Evolutionary conservation across 2,329 filamentous ascomycete genomes (phyloP), one percentile per base, ranked within the genome.

Genomic region (Penicillium polonicum): DNA sequence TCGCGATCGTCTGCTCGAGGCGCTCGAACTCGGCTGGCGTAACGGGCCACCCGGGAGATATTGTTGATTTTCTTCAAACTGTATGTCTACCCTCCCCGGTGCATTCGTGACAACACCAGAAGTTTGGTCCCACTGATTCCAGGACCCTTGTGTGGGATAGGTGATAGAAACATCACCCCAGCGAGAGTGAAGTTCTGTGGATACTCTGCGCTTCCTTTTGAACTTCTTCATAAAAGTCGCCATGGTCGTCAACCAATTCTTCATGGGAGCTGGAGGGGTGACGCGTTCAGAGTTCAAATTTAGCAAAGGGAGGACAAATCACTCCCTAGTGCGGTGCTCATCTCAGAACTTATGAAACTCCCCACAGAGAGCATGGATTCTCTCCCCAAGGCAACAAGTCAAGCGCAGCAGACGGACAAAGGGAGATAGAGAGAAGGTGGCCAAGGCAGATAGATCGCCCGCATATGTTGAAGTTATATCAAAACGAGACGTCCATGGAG

Each of bases 121-220:
- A 9, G 62, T 53, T 43, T 73, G 70, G 46, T 71, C 70, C 65
- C 70, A 72, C 60, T 76, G 70, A 51, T 70, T 77, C 76, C 76
- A 78, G n/a, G 75, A 76, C 25, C 75, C 75, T 39, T 71, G 65
- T 39, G 67, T 76, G 23, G 76, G 76, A 63, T 72, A 72, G 25
- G 71, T 74, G 60, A 78, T 78, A 17, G 72, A 63, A 38, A 68
- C 63, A 62, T 78, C 76, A 4, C 76, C 76, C 71, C 74, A 78
- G 60, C 74, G 72, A 31, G 72, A 66, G 61, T 77, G 70, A 38
- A 77, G 59, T 33, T 74, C 68, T 1, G 72, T 73, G 4, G 73
- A 72, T 7, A 75, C 60, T 60, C 68, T 69, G 49, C 70, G 70
- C 61, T 73, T 74, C 57, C 65, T 64, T 51, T 72, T 65, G 51